A percentile compares a stretch with the other conserved stretches of the same genome.
Evolutionary conservation across 192 early-diverging fungal genomes (phyloP).

Genomic region (Backusella parvicylindrica): DNA sequence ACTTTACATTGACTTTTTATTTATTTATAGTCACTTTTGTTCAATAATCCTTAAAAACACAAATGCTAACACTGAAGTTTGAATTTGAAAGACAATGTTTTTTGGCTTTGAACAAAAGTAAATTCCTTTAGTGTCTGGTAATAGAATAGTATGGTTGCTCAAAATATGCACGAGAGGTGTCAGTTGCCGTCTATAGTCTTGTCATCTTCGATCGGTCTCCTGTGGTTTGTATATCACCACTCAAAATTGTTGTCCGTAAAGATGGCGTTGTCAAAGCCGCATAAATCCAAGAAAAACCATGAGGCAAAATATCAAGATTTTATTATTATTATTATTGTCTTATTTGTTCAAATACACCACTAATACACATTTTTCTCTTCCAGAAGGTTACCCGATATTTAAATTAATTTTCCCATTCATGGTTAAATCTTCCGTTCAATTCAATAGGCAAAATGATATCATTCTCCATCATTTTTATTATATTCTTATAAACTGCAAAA

Average conservation of each 20-base stretch:
- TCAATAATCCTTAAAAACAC: neutral
- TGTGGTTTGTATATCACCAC: neutral
- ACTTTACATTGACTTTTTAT: neutral
- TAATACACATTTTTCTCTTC: neutral
- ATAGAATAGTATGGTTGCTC: neutral
- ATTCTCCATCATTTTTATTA: neutral
- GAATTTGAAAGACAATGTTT: neutral
- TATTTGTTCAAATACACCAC: neutral
- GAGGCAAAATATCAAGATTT: neutral
- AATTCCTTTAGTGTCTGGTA: neutral
- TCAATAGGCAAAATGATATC: neutral
- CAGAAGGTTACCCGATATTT: no score
- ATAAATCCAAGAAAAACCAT: neutral
- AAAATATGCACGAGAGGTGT: neutral
- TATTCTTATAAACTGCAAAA: neutral
- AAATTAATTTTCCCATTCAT: neutral
- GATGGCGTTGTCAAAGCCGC: neutral
- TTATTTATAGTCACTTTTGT: neutral
- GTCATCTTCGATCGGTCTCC: neutral
- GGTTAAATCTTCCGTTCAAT: neutral
- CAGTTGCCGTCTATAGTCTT: neutral
- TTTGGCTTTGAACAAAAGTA: neutral
- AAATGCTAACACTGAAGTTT: neutral
- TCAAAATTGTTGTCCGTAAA: neutral
- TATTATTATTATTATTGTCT: neutral